Evolutionary conservation across 1,139 yeast genomes (phyloP), one percentile per base, ranked within the genome.

Genomic region (Kurtzmaniella quercitrusa): DNA sequence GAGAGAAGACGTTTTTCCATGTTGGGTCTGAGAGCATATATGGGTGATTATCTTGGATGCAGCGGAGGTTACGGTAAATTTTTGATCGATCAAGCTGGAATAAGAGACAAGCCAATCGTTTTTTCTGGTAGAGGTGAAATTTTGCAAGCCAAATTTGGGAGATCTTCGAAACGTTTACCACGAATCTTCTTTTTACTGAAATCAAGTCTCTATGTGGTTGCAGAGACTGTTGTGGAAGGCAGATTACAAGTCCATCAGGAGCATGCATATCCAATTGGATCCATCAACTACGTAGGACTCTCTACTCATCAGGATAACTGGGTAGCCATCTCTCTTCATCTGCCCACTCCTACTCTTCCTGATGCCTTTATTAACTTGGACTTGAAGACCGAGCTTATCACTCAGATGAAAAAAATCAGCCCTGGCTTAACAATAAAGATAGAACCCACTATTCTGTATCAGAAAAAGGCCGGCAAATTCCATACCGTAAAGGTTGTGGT

Each of bases 1-100:
- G 95, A 94, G 62, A 87, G 99, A 65, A 81, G 98, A 56, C 68
- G 94, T 45, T 77, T 90, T 75, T 87, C 96, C 31, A 70, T 94
- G 64, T 67, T 90, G 42, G 98, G 98, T 0, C 86, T 85, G 44
- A 79, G 99, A 55, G 84, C 94, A n/a, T 94, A 79, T 54, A 77
- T 85, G 82, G 98, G 98, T 10, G 99, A 94, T 62, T 94, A 94
- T 57, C 70, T 94, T 50, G 90, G 82, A 12, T 87, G 96, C 58
- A 88, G 89, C 63, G 87, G 84, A 52, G 86, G 93, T 0, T 73
- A 70, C 48, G 96, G 96, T 38, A 77, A 81, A 12, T 90, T 84
- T 57, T 56, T 85, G 42, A 71, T 77, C 48, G 76, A 75, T 45
- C 82, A 86, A 46, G 79, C 81, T 14, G 91, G 93, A 3, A 77